Evolutionary conservation across 1,284 basidiomycete genomes (phyloP).

Genomic region (Sanguinoderma infundibulare): DNA sequence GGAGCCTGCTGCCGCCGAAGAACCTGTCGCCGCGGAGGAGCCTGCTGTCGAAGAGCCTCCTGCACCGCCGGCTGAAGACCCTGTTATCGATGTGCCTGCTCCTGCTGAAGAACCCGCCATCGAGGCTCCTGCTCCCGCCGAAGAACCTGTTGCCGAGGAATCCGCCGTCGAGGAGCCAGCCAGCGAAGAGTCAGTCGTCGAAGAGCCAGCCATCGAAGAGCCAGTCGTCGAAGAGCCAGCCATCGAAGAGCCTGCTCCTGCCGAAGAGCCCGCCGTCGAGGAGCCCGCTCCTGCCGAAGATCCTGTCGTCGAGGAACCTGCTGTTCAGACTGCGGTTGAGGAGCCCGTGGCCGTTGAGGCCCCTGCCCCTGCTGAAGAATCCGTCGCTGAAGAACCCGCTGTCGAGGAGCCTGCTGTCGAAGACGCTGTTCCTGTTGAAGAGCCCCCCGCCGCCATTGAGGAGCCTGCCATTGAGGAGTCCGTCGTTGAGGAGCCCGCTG

Average conservation of each 20-base stretch:
- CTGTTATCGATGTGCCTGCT: too few species aligned
- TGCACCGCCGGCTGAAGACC: too few species aligned
- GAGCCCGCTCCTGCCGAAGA: too few species aligned
- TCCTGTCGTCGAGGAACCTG: too few species aligned
- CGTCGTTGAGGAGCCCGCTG: not conserved
- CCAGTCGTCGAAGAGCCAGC: not conserved
- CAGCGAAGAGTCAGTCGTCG: not conserved
- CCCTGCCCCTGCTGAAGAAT: too few species aligned
- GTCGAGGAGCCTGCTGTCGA: not conserved
- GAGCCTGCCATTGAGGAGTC: not conserved
- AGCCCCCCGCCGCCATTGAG: not conserved
- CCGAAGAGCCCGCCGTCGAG: not conserved
- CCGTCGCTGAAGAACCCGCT: not conserved
- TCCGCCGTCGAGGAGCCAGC: not conserved
- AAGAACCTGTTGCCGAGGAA: not conserved
- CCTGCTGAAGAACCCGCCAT: too few species aligned
- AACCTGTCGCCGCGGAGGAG: not conserved
- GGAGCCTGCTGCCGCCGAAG: not conserved
- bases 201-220: not conserved
- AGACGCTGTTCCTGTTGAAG: not conserved
- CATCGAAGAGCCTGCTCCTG: not conserved
- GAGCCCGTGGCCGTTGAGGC: too few species aligned
- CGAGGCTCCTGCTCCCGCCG: too few species aligned
- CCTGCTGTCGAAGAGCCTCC: too few species aligned
- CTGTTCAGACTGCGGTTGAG: too few species aligned